Base-by-base conservation (phyloP, 306 rosid species). In the Cicer yamashitae region DNA sequence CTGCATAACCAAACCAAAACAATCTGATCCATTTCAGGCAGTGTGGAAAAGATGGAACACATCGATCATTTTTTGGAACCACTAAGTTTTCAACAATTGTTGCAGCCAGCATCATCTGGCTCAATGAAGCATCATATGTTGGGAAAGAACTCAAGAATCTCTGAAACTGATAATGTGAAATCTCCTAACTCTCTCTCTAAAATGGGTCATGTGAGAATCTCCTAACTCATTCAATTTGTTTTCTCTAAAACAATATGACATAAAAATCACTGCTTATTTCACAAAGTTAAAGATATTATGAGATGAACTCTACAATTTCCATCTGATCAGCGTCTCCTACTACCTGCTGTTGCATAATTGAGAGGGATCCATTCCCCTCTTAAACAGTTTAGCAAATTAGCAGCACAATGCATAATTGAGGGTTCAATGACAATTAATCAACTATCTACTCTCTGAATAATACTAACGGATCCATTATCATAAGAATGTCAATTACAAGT, bases 61-160 rank as follows among this genome's bases (percentile, higher is more conserved):
- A 54, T 54, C 3, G 34, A 54, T 17, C 30, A 54, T 8, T 8
- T 8, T 54, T 54, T 18, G 60, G 34, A 17, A 54, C 60, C 34
- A 20, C 12, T 18, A 2, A 57, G n/a, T 9, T 57, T 57, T 56
- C 13, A 57, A 10, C 14, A 57, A 22, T 20, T n/a, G 39, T 57
- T 57, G 63, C 63, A 57, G n/a, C n/a, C 63, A 22, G 39, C 63
- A 10, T 56, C 38, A 56, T 56, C 20, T 56, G 13, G 61, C 61
- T 56, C 61, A 54, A 54, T 3, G 37, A 54, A 18, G 61, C 59
- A 15, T 18, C 61, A 18, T 52, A 52, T 54, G 12, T 56, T 56
- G 9, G 38, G 62, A 56, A 18, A 20, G 38, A 56, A 20, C 38
- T 20, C 38, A 50, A 48, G n/a, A 15, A 48, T 50, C 34, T 30